phyloP scores from a whole-genome alignment of 2,329 filamentous ascomycete genomes.

The Leptographium wingfieldii region DNA sequence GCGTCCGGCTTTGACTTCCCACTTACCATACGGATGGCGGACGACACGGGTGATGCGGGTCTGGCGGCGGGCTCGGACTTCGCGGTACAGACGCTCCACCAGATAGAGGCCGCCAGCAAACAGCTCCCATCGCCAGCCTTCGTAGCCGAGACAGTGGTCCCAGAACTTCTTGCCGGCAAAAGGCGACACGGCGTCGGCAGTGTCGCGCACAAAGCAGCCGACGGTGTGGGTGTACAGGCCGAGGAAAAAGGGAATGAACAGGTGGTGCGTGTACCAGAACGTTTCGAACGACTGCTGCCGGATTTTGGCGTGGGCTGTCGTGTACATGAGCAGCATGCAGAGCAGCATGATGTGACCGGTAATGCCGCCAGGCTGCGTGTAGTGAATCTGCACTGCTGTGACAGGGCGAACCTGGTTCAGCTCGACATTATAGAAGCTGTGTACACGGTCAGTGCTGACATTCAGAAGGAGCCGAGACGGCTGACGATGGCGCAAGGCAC shows the following conservation, averaged over 20 bases:
- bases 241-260: slow-evolving; percentile 93
- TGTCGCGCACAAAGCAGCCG: slow-evolving; percentile 91
- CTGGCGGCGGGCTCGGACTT: slow-evolving; percentile 68
- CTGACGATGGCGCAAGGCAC: background rate
- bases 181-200: slow-evolving; percentile 57
- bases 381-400: slow-evolving; percentile 82
- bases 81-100: slow-evolving; percentile 77
- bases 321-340: slow-evolving; percentile 99
- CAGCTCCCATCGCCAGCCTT: slow-evolving; percentile 96
- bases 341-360: slow-evolving; percentile 96
- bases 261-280: slow-evolving; percentile 98
- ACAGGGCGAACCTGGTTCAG: slow-evolving; percentile 67
- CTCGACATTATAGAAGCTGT: slow-evolving; percentile 93
- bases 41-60: slow-evolving; percentile 91
- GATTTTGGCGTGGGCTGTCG: slow-evolving; percentile 83
- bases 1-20: too few species aligned
- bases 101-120: slow-evolving; percentile 78
- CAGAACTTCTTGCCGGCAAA: slow-evolving; percentile 76
- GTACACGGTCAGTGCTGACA: background rate
- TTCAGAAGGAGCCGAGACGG: too few species aligned
- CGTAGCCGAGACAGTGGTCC: slow-evolving; percentile 86
- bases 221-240: slow-evolving; percentile 92
- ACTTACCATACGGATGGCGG: slow-evolving; percentile 80
- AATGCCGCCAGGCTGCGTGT: slow-evolving; percentile 75
- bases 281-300: slow-evolving; percentile 96